Percentiles rank a stretch among this genome's conserved stretches.
These are phyloP conservation scores for Cryptococcus sp. DNA, from an alignment of 1,284 basidiomycete species.

Conservation along the genomic window DNA sequence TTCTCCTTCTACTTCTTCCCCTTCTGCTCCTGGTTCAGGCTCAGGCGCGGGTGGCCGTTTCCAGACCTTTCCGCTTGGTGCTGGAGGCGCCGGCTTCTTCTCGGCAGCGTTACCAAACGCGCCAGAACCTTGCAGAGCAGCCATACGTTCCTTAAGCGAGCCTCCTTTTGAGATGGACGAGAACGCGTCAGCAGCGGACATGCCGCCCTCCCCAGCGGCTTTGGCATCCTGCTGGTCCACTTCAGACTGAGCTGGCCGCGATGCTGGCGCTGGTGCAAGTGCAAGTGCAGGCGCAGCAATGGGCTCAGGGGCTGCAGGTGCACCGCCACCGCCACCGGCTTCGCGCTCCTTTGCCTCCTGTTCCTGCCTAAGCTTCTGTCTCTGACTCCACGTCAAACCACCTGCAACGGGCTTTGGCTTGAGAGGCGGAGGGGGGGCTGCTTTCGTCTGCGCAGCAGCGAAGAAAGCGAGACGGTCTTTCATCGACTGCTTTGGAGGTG, in stretches of 20 bases:
- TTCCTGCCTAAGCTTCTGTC: constrained; percentile 51
- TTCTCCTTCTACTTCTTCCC: constrained; percentile 49
- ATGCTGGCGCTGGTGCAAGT: constrained; percentile 11
- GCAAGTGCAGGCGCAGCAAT: constrained; percentile 23
- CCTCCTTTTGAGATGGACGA: constrained; percentile 68
- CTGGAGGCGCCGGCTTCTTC: constrained; percentile 62
- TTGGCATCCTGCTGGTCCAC: constrained; percentile 9
- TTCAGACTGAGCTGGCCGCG: constrained; percentile 3
- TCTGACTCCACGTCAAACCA: constrained; percentile 57
- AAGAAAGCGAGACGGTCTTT: constrained; percentile 55
- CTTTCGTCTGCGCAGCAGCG: constrained; percentile 42
- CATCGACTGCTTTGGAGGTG: constrained; percentile 42
- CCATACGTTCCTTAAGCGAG: constrained; percentile 88
- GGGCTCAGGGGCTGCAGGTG: constrained; percentile 12
- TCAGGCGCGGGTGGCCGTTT: constrained; percentile 58
- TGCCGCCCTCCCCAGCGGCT: constrained; percentile 46
- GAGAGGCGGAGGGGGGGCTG: constrained; percentile 58
- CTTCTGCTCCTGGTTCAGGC: constrained; percentile 52
- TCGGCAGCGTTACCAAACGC: constrained; percentile 62
- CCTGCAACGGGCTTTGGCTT: constrained; percentile 65
- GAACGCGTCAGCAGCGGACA: constrained; percentile 82
- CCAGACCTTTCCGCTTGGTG: constrained; percentile 69
- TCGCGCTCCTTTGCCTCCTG: constrained; percentile 49
- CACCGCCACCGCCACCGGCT: constrained; percentile 56
- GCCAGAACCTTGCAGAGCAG: constrained; percentile 73